phyloP scores from a whole-genome alignment of 2,329 filamentous ascomycete species.

The Emmonsia crescens region DNA sequence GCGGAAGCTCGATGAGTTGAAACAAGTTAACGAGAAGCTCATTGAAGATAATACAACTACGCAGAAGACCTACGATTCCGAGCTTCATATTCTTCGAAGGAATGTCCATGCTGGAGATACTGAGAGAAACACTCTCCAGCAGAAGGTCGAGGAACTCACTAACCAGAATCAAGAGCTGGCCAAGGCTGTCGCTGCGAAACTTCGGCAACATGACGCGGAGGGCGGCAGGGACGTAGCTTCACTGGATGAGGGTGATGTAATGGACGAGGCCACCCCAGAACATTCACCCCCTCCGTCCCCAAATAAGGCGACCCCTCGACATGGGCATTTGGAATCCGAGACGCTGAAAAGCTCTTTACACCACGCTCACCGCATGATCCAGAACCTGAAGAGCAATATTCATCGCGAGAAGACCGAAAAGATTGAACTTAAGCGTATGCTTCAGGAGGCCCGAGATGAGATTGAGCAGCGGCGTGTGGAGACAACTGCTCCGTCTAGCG shows the following conservation, averaged over 20 bases:
- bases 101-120: constrained; percentile 67
- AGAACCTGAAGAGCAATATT: constrained; percentile 86
- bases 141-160: constrained; percentile 77
- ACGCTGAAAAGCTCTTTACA: constrained; percentile 88
- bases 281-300: constrained; percentile 85
- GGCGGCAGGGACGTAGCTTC: constrained; percentile 48
- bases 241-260: constrained; percentile 53
- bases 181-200: constrained; percentile 65
- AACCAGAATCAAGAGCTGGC: constrained; percentile 86
- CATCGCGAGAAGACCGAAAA: constrained; percentile 99
- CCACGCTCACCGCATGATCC: constrained; percentile 92
- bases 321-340: constrained; percentile 86
- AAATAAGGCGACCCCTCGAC: constrained; percentile 80
- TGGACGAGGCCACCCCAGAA: constrained; percentile 67
- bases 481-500: constrained; percentile 34
- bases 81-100: constrained; percentile 72
- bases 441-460: constrained; percentile 91
- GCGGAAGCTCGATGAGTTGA: constrained; percentile 84
- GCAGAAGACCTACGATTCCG: constrained; percentile 78
- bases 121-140: constrained; percentile 67
- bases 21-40: constrained; percentile 65
- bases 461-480: constrained; percentile 55
- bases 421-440: constrained; percentile 84
- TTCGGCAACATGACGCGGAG: constrained; percentile 56
- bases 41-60: constrained; percentile 66